Evolutionary conservation across 1,139 yeast genomes (phyloP), one percentile per base, ranked within the genome.

Genomic region (Blastobotrys petasosporus): DNA sequence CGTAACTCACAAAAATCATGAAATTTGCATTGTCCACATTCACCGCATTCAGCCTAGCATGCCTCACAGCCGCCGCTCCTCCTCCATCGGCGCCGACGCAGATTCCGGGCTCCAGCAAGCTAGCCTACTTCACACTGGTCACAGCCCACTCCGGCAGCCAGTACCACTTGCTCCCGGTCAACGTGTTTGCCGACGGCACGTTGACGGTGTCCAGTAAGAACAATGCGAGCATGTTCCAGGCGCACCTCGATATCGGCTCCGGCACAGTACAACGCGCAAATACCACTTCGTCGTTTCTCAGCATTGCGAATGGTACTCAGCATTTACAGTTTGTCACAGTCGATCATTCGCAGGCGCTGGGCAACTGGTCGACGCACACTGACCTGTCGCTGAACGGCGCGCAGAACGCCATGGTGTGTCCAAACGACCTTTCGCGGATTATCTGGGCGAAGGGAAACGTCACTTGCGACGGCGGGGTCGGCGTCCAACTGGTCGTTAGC

Each of bases 381-480:
- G 20, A 11, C 12, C 38, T 45, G 12, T 7, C 12, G 2, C 38
- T 34, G 37, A 32, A 45, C 28, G 48, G 44, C 16, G 20, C 34
- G 29, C 43, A 41, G 25, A 33, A 16, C n/a, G 48, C 39, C 31
- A 34, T 41, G 42, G 45, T 45, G 10, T 45, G 48, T 32, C 48
- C 48, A 9, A 38, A 34, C 16, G 42, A 43, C 23, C 30, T 23
- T 20, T 33, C 33, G 16, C 37, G 30, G 12, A 34, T 45, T 13
- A 30, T 41, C 11, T 45, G 48, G 48, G 45, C 29, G 17, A 20
- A 29, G 12, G 40, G 37, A 5, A 34, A 36, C 32, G 32, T 35
- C 25, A 13, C 16, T 8, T 38, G 43, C 13, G 41, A 41, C 15
- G 39, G 35, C 20, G 48, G 45, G 20, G 30, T 45, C 36, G 48